Evolutionary conservation across 1,139 yeast species (phyloP), one percentile per base, ranked within the genome.

Genomic region (Hansenula anomala): DNA sequence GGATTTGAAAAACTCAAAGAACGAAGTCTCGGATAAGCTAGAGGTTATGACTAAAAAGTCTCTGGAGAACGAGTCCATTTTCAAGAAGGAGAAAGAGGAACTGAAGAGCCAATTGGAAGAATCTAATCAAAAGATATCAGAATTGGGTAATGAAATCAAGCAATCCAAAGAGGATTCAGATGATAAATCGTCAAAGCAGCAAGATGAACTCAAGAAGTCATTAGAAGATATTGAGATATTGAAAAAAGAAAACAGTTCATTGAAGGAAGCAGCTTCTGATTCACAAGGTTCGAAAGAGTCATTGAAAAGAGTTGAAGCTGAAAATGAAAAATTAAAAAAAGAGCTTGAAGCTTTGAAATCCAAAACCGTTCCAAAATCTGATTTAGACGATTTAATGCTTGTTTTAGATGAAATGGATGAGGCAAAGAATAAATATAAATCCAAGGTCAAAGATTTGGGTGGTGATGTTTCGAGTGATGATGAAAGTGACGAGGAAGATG

Each of bases 331-430:
- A n/a, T 38, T 30, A 10, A 22, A 35, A 16, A 40, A 38, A n/a
- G 39, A 42, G 14, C 27, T 30, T 9, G 39, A 39, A 9, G 19
- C 30, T 2, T 8, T 49, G 25, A 45, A 45, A 30, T 33, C 34
- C 18, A 32, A 27, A 5, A 60, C 61, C 52, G 83, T 78, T 14
- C 75, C 81, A 0, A 76, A 70, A 48, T 57, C 75, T 2, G 95
- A 86, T 36, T 57, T 83, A 13, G 96, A 88, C 54, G 95, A 86
- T 42, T 61, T 87, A 45, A 75, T 87, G 80, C 63, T 85, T 31
- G 63, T 87, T 31, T 75, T 88, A 61, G 71, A 83, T 13, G 95
- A 85, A 33, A 64, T 85, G 54, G 94, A 85, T 48, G 92, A 85
- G 36, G 74, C 74, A 44, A 80, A 75, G 43, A 69, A 71, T 27